Base-by-base conservation (phyloP, 805 yeast genomes). In the Wickerhamiella parazyma region DNA sequence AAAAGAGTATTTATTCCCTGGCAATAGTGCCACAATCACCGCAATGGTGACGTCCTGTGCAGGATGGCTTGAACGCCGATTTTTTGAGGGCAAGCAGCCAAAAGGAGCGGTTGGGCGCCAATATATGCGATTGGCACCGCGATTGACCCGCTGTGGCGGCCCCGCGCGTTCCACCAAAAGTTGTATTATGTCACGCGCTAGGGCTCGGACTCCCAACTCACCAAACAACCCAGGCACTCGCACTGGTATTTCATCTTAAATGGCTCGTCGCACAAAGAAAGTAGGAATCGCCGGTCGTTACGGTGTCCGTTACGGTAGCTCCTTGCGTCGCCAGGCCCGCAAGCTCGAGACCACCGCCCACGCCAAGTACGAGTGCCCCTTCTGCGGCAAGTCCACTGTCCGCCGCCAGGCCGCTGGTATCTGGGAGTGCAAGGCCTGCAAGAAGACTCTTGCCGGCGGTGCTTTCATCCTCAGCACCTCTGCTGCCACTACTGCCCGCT, bases 221-320 rank as follows among this genome's bases (percentile, higher is more conserved):
- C 42, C 36, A 29, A 39, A 29, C 36, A 31, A 29, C 29, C 38
- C 29, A 33, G n/a, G 37, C 42, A 19, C 42, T 6, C 12, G 35
- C 22, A 22, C 38, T 14, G 35, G 31, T 28, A 29, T 33, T 40
- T 40, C 33, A 42, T 36, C 44, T 29, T 36, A 46, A 45, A 55
- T 55, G 99, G 83, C 98, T 73, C 91, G 93, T 76, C 89, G 99
- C 83, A 91, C 99, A 63, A 91, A 91, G 94, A 91, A 91, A 85
- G 99, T 91, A 71, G 99, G 99, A 73, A 91, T 91, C 79, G 91
- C 99, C 71, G 99, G 99, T 80, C 93, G 93, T 78, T 91, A 85
- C 80, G 99, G 99, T 85, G 96, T 91, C 76, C 87, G 99, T 80
- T 91, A 91, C 78, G 68, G 99, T 87, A 89, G 98, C 64, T 93